These are phyloP conservation scores for Russula dissimulans DNA, from an alignment of 768 basidiomycete species.

Conservation along the genomic window DNA sequence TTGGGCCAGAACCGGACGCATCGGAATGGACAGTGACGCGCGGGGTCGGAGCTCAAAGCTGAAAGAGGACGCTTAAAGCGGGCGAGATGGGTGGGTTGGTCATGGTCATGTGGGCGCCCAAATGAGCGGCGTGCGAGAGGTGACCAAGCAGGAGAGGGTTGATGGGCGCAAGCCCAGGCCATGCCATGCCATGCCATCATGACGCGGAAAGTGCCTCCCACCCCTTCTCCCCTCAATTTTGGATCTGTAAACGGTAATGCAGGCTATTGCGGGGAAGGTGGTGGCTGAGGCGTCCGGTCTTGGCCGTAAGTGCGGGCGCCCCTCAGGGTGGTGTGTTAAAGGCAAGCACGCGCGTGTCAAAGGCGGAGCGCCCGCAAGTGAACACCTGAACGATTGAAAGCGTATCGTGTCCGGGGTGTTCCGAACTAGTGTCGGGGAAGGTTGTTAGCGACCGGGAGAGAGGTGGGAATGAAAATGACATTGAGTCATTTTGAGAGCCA, in stretches of 20 bases:
- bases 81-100: too few relatives aligned
- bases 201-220: background rate
- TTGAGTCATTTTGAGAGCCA: too few relatives aligned
- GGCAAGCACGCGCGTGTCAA: background rate
- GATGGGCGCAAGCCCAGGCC: constrained; percentile 16
- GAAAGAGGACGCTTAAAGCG: background rate
- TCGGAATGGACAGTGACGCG: background rate
- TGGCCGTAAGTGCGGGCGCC: background rate
- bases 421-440: background rate
- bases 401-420: background rate
- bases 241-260: background rate
- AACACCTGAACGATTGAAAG: background rate
- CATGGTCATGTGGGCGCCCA: constrained; percentile 10
- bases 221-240: background rate
- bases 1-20: constrained; percentile 2
- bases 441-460: too few relatives aligned
- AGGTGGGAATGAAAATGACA: too few relatives aligned
- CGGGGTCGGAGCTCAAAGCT: background rate
- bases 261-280: constrained; percentile 15
- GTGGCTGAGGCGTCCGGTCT: constrained; percentile 3
- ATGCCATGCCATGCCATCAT: background rate
- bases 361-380: constrained; percentile 8
- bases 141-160: background rate
- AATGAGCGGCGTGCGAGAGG: constrained; percentile 13
- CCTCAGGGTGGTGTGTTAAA: too few relatives aligned